phyloP scores from a whole-genome alignment of 1,284 basidiomycete species.

The Mycena sp. region DNA sequence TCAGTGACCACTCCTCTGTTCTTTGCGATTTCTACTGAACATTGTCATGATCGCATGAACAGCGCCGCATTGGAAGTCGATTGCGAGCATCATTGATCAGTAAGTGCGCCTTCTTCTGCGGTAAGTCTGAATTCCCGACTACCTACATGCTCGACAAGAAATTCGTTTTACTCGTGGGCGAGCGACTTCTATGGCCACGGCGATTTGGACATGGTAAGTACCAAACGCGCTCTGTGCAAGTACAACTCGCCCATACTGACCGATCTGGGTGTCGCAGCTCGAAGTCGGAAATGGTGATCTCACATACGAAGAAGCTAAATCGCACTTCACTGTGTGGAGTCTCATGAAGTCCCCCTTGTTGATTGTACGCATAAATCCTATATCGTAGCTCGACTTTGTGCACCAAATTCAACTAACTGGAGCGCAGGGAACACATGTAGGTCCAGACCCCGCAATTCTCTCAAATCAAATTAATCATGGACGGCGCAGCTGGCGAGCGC shows the following conservation, averaged over 20 bases:
- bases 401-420: background rate
- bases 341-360: slow-evolving; percentile 67
- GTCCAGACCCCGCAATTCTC: slow-evolving; percentile 26
- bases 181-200: slow-evolving; percentile 70
- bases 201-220: slow-evolving; percentile 66
- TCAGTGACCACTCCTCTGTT: slow-evolving; percentile 30
- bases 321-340: slow-evolving; percentile 74
- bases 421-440: slow-evolving; percentile 49
- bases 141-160: slow-evolving; percentile 38
- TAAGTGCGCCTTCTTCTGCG: slow-evolving; percentile 32
- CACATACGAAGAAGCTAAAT: slow-evolving; percentile 67
- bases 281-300: slow-evolving; percentile 70
- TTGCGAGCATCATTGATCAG: slow-evolving; percentile 54
- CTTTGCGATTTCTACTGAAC: slow-evolving; percentile 16
- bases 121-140: too few species aligned
- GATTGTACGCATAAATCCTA: slow-evolving; percentile 48
- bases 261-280: slow-evolving; percentile 45
- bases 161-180: slow-evolving; percentile 59
- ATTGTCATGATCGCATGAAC: too few species aligned
- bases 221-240: background rate
- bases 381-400: background rate
- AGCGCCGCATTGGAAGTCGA: slow-evolving; percentile 43
- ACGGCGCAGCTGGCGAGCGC: slow-evolving; percentile 56
- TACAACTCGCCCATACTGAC: background rate
- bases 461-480: background rate